Evolutionary conservation across 805 yeast genomes (phyloP).

Genomic region (Ogataea trehaloabstinens): DNA sequence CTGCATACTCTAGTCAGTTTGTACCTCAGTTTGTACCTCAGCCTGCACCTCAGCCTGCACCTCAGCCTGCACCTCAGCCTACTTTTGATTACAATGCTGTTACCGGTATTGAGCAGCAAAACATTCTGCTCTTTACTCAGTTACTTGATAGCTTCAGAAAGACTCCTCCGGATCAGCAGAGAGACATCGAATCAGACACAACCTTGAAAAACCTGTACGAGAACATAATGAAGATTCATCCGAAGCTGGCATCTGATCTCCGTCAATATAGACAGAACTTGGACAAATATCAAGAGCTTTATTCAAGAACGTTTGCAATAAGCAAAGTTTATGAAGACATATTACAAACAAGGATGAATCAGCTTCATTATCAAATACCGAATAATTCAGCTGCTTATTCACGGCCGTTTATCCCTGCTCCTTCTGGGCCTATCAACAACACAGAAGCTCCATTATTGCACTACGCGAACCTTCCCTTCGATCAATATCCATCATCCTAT

Average conservation of each 20-base stretch:
- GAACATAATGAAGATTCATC: slow-evolving; percentile 59
- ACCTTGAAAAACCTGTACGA: slow-evolving; percentile 57
- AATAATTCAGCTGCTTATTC: not conserved
- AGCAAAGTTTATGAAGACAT: slow-evolving; percentile 73
- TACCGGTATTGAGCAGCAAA: slow-evolving; percentile 64
- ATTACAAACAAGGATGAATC: slow-evolving; percentile 52
- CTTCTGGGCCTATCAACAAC: not conserved
- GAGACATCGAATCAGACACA: slow-evolving; percentile 40
- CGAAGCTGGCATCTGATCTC: slow-evolving; percentile 63
- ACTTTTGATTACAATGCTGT: slow-evolving; percentile 33
- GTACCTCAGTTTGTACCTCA: not conserved
- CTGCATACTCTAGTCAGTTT: not conserved
- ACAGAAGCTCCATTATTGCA: too few species aligned
- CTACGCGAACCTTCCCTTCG: too few species aligned
- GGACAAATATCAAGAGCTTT: slow-evolving; percentile 67
- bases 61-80: not conserved
- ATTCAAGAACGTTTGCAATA: slow-evolving; percentile 73
- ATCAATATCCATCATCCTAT: too few species aligned
- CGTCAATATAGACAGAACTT: slow-evolving; percentile 58
- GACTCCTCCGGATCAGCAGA: slow-evolving; percentile 36
- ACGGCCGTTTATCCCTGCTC: not conserved
- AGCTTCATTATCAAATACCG: slow-evolving; percentile 11
- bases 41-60: not conserved
- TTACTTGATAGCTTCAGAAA: slow-evolving; percentile 52
- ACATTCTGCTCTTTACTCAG: slow-evolving; percentile 66